Evolutionary conservation across 2,329 filamentous ascomycete genomes (phyloP), one percentile per base, ranked within the genome.

Genomic region (Fusarium bulbicola): DNA sequence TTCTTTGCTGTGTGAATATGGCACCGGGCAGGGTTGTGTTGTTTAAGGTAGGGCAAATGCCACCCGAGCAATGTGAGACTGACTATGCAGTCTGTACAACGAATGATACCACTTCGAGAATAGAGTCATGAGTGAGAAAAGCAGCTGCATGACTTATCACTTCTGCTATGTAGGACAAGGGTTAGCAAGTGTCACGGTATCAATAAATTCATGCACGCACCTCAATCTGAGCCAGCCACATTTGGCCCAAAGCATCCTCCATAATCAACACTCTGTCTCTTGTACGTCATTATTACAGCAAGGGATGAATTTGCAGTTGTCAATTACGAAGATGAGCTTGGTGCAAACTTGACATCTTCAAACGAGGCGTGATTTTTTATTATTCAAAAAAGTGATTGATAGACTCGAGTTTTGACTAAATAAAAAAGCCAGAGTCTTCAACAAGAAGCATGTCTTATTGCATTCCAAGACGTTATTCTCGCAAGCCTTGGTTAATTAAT

Each of bases 381-480:
- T 34, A 34, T 32, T 13, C 13, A 20, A 37, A 37, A 42, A 24
- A 15, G 40, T 24, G 40, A 49, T 57, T 45, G n/a, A 42, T 45
- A 39, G 34, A 21, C 42, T 39, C 32, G n/a, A 28, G 36, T 30
- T 28, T 37, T 46, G 43, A 63, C 36, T 42, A 24, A 43, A 24
- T 32, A 24, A 59, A 49, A 45, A 46, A 26, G 14, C 63, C 42
- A 32, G 16, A 62, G 42, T 42, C 42, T 37, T 61, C 49, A 45
- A 63, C 64, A 63, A 63, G 53, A 74, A 70, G 40, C 30, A 46
- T 20, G 34, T 32, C 26, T 67, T 42, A 75, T 66, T 66, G 42
- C 62, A 52, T 67, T 64, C 64, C 56, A 42, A 77, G 68, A 76
- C 73, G 66, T 52, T 42, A 20, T 36, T 49, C 39, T 64, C 30